Percentiles rank a stretch among this genome's conserved stretches.
Conservation (phyloP, 2,329 filamentous ascomycete genomes). For the Xylariales sp. region DNA sequence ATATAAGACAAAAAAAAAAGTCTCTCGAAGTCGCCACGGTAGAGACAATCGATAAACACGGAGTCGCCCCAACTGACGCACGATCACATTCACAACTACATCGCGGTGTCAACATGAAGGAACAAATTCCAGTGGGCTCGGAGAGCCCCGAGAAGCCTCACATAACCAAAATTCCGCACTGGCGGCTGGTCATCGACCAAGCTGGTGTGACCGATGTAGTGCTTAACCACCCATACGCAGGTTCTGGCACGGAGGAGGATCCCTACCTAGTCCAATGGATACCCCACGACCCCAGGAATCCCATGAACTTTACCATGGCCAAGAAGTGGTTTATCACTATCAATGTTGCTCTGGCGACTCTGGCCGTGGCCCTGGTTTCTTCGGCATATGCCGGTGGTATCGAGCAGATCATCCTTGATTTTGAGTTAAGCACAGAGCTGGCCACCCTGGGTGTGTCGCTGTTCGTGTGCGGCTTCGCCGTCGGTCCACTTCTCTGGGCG, state of each 20-base stretch:
- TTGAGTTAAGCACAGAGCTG: conserved; percentile 38
- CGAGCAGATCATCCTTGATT: conserved; percentile 44
- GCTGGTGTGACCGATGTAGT: conserved; percentile 51
- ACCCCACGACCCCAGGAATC: conserved; percentile 3
- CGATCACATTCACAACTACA: too few relatives aligned
- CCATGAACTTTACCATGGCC: not conserved
- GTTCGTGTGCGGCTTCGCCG: conserved; percentile 58
- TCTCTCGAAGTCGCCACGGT: too few relatives aligned
- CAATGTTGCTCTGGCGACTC: conserved; percentile 3
- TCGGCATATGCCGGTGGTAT: conserved; percentile 60
- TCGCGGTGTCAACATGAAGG: too few relatives aligned
- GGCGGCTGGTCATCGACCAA: conserved; percentile 42
- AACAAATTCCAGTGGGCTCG: too few relatives aligned
- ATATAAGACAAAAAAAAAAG: too few relatives aligned
- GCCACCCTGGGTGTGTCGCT: conserved; percentile 60
- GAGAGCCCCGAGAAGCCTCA: too few relatives aligned
- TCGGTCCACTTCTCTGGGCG: conserved; percentile 63
- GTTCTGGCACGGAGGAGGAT: conserved; percentile 4
- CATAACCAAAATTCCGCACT: conserved; percentile 10
- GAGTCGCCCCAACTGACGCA: too few relatives aligned
- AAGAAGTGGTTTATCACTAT: conserved; percentile 6
- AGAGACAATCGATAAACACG: too few relatives aligned
- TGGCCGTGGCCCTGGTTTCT: conserved; percentile 17
- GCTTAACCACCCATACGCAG: conserved; percentile 23
- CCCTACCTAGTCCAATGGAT: conserved; percentile 6